A percentile compares a stretch with the other conserved stretches of the same genome.
Evolutionary conservation across 371 early-diverging fungal genomes (phyloP).

Genomic region (Scutellospora calospora): DNA sequence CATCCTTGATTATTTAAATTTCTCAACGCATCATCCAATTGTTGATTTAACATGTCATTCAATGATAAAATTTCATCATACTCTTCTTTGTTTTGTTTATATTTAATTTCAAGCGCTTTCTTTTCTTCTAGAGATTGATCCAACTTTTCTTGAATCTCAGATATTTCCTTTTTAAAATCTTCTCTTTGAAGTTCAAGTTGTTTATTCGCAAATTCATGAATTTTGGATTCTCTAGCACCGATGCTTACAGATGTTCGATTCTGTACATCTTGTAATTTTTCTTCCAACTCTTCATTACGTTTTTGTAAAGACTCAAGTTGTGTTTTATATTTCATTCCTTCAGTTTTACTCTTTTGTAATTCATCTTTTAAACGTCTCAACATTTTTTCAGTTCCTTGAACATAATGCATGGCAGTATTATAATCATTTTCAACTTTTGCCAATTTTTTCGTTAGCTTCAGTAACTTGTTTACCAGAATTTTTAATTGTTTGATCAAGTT

Average conservation of each 20-base stretch:
- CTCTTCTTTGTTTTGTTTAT: too few relatives aligned
- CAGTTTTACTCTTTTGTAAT: slow-evolving; percentile 45
- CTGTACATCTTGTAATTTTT: slow-evolving; percentile 38
- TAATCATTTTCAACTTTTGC: slow-evolving; percentile 52
- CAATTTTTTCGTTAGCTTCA: slow-evolving; percentile 44
- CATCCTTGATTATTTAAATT: background rate
- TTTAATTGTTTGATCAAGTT: too few relatives aligned
- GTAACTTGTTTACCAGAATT: background rate
- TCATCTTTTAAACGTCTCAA: slow-evolving; percentile 51
- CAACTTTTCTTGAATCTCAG: slow-evolving; percentile 5
- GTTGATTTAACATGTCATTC: too few relatives aligned
- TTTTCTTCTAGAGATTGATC: slow-evolving; percentile 26
- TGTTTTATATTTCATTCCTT: slow-evolving; percentile 39
- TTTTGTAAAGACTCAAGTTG: slow-evolving; percentile 41
- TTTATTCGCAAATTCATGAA: slow-evolving; percentile 29
- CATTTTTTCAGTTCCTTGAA: slow-evolving; percentile 50
- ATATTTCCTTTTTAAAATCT: slow-evolving; percentile 20
- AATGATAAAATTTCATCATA: too few relatives aligned
- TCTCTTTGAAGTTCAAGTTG: slow-evolving; percentile 20
- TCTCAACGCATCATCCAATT: too few relatives aligned
- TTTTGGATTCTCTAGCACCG: slow-evolving; percentile 8
- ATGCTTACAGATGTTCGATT: slow-evolving; percentile 1
- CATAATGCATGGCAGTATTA: slow-evolving; percentile 54
- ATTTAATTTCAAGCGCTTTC: slow-evolving; percentile 12
- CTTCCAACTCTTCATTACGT: slow-evolving; percentile 42